Evolutionary conservation across 441 rosid genomes (phyloP).

Genomic region (Erodium trifolium): DNA sequence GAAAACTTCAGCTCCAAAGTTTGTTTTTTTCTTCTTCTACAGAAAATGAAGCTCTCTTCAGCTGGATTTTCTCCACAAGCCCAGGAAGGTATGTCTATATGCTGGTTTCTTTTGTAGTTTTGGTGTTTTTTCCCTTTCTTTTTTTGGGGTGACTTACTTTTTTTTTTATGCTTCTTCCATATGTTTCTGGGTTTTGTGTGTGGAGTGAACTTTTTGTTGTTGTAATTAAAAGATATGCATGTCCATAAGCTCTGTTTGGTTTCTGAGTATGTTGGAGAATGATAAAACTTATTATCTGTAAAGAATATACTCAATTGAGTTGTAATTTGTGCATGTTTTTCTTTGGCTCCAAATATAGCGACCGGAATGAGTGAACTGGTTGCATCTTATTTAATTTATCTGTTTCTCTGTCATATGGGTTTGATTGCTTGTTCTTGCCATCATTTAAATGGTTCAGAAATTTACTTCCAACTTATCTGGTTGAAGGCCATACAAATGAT

Average conservation of each 20-base stretch:
- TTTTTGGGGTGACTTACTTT: background rate
- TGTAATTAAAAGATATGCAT: background rate
- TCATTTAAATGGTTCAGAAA: background rate
- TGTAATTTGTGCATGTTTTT: background rate
- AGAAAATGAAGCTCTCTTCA: constrained; percentile 67
- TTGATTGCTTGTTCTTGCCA: background rate
- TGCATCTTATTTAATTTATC: background rate
- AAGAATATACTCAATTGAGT: background rate
- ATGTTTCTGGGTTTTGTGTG: background rate
- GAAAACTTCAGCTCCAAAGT: constrained; percentile 31
- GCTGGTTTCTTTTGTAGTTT: constrained; percentile 9
- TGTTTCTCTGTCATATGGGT: background rate
- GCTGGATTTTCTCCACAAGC: constrained; percentile 79
- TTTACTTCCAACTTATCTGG: background rate
- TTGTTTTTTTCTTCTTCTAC: constrained; percentile 14
- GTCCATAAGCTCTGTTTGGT: background rate
- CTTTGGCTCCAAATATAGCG: background rate
- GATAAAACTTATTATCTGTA: background rate
- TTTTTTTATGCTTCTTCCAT: background rate
- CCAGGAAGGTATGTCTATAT: constrained; percentile 59
- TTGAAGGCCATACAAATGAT: background rate
- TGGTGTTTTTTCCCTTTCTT: constrained; percentile 10
- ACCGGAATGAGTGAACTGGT: background rate
- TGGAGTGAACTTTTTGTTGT: background rate
- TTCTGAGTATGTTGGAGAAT: constrained; percentile 3